Base-by-base conservation (phyloP, 306 rosid genomes). In the Acacia acuminata region DNA sequence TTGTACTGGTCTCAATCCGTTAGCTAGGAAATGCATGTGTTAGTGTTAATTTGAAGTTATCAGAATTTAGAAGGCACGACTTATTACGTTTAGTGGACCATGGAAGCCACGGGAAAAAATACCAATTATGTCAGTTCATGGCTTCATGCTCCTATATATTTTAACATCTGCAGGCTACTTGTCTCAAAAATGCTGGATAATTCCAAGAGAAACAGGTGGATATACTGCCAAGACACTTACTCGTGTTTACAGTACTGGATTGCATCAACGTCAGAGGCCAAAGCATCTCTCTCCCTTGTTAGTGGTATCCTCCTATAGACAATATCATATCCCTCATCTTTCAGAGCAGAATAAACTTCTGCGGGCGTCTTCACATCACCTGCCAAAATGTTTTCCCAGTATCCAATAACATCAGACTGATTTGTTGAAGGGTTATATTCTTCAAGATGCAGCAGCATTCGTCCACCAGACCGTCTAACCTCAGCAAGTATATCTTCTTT, bases 331-430 rank as follows among this genome's bases (percentile, higher is more conserved):
- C 94, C 92, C 69, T 88, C 91, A 30, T 82, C 92, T 82, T 88
- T 91, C 77, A 94, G 79, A 75, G 87, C 67, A 47, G 94, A 88
- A 85, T 91, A 92, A 60, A 90, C 98, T 87, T 94, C 98, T 34
- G 92, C 90, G 32, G 98, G 95, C 27, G 98, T 92, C 88, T 88
- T 90, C 77, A 94, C 97, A 85, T 91, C 92, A 88, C 92, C 94
- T 51, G 88, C 84, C 76, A 70, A 82, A 85, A 92, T 87, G 82
- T 88, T 94, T 82, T 94, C 96, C 90, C 97, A 91, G 84, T 88
- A 94, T 81, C 98, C 98, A 79, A 94, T 82, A 73, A 94, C 93
- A 76, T 84, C 82, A 76, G 94, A 86, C 80, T 91, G 94, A 79
- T 88, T 91, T 68, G 87, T 79, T 67, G 86, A 82, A 43, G 97